These are phyloP conservation scores for Amesomyces nigricolor DNA, from an alignment of 2,329 filamentous ascomycete genomes.

Conservation along the genomic window DNA sequence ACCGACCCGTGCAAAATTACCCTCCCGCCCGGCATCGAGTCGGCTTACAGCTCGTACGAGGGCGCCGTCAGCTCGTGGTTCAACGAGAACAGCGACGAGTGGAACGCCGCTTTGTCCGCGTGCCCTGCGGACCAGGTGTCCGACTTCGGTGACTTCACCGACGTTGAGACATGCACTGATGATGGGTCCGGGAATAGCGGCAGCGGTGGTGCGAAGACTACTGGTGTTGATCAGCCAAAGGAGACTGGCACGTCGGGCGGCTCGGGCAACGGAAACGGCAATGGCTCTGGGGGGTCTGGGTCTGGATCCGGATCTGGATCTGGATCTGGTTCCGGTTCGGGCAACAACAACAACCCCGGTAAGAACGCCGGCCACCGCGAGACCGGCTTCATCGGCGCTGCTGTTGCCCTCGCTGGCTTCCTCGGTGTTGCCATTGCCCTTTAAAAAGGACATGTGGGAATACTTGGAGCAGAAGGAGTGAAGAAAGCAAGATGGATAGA, in stretches of 20 bases:
- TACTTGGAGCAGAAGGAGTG: no score
- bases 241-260: not conserved
- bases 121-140: conserved; percentile 21
- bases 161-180: not conserved
- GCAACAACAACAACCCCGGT: not conserved
- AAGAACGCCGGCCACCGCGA: conserved; percentile 23
- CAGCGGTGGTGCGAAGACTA: not conserved
- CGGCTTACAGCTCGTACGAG: not conserved
- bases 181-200: not conserved
- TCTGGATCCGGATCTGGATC: not conserved
- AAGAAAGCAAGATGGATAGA: no score
- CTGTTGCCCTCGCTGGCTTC: conserved; percentile 26
- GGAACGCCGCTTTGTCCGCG: conserved; percentile 23
- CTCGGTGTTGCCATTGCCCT: conserved; percentile 26
- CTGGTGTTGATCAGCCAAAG: not conserved
- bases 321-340: not conserved
- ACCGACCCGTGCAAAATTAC: conserved; percentile 27
- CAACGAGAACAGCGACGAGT: conserved; percentile 20
- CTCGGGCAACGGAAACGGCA: not conserved
- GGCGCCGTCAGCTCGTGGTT: conserved; percentile 25
- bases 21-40: conserved; percentile 23
- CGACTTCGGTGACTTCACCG: conserved; percentile 13
- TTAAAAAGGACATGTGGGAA: conserved; percentile 11
- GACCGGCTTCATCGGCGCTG: conserved; percentile 25
- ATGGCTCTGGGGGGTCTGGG: not conserved